Evolutionary conservation across 2,329 filamentous ascomycete species (phyloP).

Genomic region (Phyllosticta citribraziliensis): DNA sequence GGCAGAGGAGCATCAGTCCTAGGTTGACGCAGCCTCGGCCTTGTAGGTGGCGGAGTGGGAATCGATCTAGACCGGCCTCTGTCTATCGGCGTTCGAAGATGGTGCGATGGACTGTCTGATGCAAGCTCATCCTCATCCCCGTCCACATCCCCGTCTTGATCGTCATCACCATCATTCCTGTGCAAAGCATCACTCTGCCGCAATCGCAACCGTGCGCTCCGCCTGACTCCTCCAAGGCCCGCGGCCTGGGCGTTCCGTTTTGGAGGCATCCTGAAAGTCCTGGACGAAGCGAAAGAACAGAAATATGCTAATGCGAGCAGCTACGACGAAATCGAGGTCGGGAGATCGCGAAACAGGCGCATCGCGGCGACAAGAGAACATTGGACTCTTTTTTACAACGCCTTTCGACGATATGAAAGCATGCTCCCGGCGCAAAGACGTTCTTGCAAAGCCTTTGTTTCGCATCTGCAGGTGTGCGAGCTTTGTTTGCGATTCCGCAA

Average conservation of each 20-base stretch:
- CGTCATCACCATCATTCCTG: not conserved
- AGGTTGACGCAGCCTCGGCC: too few species aligned
- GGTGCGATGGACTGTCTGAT: not conserved
- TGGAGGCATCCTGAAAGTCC: not conserved
- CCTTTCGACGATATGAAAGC: not conserved
- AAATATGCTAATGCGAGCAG: not conserved
- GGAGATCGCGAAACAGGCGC: too few species aligned
- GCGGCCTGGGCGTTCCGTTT: not conserved
- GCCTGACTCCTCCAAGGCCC: not conserved
- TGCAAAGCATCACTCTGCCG: not conserved
- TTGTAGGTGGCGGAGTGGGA: too few species aligned
- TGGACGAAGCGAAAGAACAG: not conserved
- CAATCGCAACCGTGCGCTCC: not conserved
- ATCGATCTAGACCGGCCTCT: too few species aligned
- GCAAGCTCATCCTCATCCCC: not conserved
- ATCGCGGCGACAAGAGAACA: not conserved
- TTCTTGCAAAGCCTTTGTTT: not conserved
- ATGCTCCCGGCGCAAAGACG: too few species aligned
- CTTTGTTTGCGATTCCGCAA: conserved; percentile 1
- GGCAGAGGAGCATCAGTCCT: too few species aligned
- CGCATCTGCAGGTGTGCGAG: not conserved
- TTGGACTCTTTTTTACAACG: not conserved
- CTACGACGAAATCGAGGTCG: too few species aligned
- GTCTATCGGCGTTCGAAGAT: too few species aligned
- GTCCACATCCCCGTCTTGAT: not conserved